phyloP scores from a whole-genome alignment of 1,284 basidiomycete genomes.

The Veloporphyrellus conicus region DNA sequence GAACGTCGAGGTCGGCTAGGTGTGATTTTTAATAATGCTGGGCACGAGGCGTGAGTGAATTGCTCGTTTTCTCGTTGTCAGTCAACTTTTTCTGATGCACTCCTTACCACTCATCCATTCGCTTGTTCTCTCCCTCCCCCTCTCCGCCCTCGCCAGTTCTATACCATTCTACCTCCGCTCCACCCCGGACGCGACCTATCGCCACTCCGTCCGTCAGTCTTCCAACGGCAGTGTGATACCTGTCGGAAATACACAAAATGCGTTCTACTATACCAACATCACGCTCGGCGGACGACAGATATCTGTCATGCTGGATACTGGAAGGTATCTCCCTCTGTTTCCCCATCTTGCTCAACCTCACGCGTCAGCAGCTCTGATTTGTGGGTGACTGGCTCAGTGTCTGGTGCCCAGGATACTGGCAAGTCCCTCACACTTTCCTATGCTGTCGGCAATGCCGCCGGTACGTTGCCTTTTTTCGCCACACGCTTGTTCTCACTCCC shows the following conservation, averaged over 20 bases:
- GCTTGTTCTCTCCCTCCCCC: slow-evolving; percentile 38
- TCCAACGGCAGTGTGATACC: slow-evolving; percentile 32
- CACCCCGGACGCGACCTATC: too few species aligned
- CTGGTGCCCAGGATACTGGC: slow-evolving; percentile 50
- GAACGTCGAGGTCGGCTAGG: too few species aligned
- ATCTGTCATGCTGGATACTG: slow-evolving; percentile 56
- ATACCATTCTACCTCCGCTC: slow-evolving; percentile 46
- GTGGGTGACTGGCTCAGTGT: slow-evolving; percentile 32
- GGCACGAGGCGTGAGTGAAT: background rate
- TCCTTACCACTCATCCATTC: slow-evolving; percentile 44
- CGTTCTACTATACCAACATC: slow-evolving; percentile 56
- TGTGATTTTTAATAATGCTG: too few species aligned
- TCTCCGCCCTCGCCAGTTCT: slow-evolving; percentile 40
- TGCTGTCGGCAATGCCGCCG: slow-evolving; percentile 62
- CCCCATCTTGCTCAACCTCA: slow-evolving; percentile 4
- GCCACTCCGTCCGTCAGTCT: slow-evolving; percentile 21
- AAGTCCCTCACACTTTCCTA: slow-evolving; percentile 55
- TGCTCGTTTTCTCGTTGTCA: background rate
- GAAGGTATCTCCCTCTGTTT: slow-evolving; percentile 39
- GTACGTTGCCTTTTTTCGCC: slow-evolving; percentile 34
- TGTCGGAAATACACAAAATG: slow-evolving; percentile 57
- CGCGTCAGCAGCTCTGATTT: slow-evolving; percentile 27
- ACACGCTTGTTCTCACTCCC: slow-evolving; percentile 2
- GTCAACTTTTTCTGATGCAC: slow-evolving; percentile 31
- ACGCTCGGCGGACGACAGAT: slow-evolving; percentile 49